A percentile compares a stretch with the other conserved stretches of the same genome.
Evolutionary conservation across 108 stramenopile species (phyloP).

Genomic region (Cylindrotheca fusiformis): DNA sequence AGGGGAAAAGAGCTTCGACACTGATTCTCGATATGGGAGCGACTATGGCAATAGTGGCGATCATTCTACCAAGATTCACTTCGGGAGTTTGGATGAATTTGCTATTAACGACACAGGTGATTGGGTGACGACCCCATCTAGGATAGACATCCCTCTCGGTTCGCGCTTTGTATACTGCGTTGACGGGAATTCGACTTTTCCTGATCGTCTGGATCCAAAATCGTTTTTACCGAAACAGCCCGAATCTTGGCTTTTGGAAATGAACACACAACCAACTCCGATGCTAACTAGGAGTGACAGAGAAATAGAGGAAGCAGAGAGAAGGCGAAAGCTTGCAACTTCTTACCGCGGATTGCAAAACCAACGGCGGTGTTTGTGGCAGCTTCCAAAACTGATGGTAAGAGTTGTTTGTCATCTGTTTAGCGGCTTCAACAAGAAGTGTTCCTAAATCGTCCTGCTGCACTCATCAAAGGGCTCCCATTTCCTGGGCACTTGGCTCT

Average conservation of each 20-base stretch:
- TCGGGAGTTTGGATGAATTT: constrained; percentile 34
- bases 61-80: constrained; percentile 3
- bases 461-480: constrained; percentile 55
- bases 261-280: constrained; percentile 46
- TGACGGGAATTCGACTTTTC: constrained; percentile 85
- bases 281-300: constrained; percentile 70
- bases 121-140: constrained; percentile 65
- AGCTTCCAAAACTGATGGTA: constrained; percentile 79
- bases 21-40: constrained; percentile 31
- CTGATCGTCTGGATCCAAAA: constrained; percentile 51
- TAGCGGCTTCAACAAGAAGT: constrained; percentile 16
- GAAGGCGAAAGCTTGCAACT: constrained; percentile 56
- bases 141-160: constrained; percentile 37
- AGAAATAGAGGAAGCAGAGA: constrained; percentile 71
- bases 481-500: constrained; percentile 73
- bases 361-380: constrained; percentile 80
- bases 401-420: background rate
- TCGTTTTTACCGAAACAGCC: constrained; percentile 75
- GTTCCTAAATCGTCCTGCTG: no score
- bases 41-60: constrained; percentile 33
- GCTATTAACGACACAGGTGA: constrained; percentile 63
- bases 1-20: constrained; percentile 46
- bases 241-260: constrained; percentile 55
- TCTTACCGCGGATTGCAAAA: constrained; percentile 66
- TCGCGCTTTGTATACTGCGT: constrained; percentile 64